Conservation (phyloP, 805 yeast genomes). For the Grigorovia transvaalensis region DNA sequence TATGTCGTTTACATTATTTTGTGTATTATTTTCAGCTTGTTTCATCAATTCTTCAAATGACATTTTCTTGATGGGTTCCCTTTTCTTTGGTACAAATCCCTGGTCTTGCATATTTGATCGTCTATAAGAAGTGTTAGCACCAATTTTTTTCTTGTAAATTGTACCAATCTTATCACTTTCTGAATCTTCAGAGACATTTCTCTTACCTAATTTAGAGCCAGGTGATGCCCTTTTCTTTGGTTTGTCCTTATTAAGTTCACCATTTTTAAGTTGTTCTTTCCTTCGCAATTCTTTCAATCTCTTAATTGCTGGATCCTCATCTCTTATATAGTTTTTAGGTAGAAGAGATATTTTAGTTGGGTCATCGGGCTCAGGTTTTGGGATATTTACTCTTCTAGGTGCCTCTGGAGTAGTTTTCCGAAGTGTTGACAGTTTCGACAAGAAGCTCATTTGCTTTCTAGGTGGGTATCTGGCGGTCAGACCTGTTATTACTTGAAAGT, state of each 20-base stretch:
- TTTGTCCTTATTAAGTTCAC: slow-evolving; percentile 28
- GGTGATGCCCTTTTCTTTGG: not conserved
- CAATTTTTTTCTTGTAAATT: slow-evolving; percentile 17
- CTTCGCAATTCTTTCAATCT: slow-evolving; percentile 57
- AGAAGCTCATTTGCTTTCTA: slow-evolving; percentile 20
- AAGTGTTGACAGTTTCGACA: slow-evolving; percentile 22
- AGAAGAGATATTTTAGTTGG: slow-evolving; percentile 8
- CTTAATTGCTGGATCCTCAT: slow-evolving; percentile 61
- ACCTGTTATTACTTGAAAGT: not conserved
- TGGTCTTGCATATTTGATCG: slow-evolving; percentile 1
- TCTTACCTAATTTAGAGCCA: slow-evolving; percentile 1
- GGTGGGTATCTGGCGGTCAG: too few relatives aligned
- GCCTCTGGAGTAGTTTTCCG: slow-evolving; percentile 13
- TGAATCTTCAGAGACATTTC: slow-evolving; percentile 6
- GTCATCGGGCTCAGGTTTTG: not conserved
- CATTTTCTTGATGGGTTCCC: slow-evolving; percentile 33
- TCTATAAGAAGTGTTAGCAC: slow-evolving; percentile 2
- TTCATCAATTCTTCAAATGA: slow-evolving; percentile 49
- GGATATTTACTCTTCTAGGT: not conserved
- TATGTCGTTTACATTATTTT: slow-evolving; percentile 1
- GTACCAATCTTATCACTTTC: slow-evolving; percentile 11
- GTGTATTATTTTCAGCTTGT: slow-evolving; percentile 37
- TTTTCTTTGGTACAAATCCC: slow-evolving; percentile 2
- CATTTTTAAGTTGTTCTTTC: slow-evolving; percentile 37
- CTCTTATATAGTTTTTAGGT: slow-evolving; percentile 24